A percentile compares a stretch with the other conserved stretches of the same genome.
phyloP scores from a whole-genome alignment of 306 rosid species.

The Glycine tomentella region DNA sequence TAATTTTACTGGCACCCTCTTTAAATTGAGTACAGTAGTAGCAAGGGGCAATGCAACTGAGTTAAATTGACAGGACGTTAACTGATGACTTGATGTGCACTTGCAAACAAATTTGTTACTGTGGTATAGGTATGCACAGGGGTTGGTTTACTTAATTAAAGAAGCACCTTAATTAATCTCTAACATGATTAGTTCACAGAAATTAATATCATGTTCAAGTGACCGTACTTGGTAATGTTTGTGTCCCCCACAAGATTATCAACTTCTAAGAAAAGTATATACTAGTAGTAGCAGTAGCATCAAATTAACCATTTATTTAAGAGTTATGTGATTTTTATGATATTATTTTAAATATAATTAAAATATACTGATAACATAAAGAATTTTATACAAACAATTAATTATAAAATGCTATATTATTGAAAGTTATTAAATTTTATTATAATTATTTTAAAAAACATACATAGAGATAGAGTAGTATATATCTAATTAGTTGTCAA shows the following conservation, averaged over 20 bases:
- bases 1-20: conserved; percentile 7
- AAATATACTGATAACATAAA: too few species aligned
- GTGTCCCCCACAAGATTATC: not conserved
- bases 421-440: too few species aligned
- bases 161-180: not conserved
- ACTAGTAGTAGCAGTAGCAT: not conserved
- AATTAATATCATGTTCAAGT: not conserved
- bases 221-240: not conserved
- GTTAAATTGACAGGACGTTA: not conserved
- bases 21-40: not conserved
- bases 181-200: not conserved
- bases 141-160: not conserved
- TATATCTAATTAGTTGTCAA: too few species aligned
- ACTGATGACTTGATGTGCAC: not conserved
- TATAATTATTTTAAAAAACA: too few species aligned
- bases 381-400: too few species aligned
- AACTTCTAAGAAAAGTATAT: not conserved
- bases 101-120: not conserved
- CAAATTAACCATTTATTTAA: not conserved
- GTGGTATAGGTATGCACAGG: not conserved
- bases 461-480: too few species aligned
- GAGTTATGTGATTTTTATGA: too few species aligned
- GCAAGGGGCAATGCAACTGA: not conserved
- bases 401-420: too few species aligned
- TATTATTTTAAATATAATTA: too few species aligned